Conservation (phyloP, 1,284 basidiomycete species). For the Trichosporon sp. region DNA sequence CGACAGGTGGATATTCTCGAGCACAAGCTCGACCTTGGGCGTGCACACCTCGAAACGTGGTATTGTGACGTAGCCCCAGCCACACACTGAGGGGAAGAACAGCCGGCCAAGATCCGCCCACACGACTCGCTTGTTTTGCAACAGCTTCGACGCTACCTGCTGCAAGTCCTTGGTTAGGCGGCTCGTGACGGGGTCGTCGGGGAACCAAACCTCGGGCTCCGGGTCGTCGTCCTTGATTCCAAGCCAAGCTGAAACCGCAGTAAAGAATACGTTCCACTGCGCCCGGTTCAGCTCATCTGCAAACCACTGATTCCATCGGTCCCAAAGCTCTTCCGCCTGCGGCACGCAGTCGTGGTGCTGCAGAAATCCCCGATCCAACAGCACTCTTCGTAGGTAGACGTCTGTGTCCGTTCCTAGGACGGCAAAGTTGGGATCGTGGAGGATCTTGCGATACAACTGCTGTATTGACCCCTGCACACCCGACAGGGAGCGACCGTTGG, state of each 20-base stretch:
- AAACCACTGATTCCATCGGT: neutral
- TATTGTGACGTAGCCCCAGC: constrained; percentile 10
- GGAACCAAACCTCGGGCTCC: neutral
- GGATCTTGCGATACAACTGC: constrained; percentile 9
- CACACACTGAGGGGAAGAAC: neutral
- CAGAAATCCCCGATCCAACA: constrained; percentile 9
- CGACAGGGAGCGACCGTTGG: constrained; percentile 5
- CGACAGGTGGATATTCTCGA: constrained; percentile 15
- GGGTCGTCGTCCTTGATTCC: neutral
- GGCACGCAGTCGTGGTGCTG: neutral
- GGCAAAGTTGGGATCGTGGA: neutral
- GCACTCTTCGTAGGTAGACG: constrained; percentile 1
- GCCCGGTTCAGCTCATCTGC: constrained; percentile 10
- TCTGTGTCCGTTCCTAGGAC: constrained; percentile 4
- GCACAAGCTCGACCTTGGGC: constrained; percentile 11
- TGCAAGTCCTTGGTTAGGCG: neutral
- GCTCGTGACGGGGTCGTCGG: constrained; percentile 11
- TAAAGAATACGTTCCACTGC: constrained; percentile 13
- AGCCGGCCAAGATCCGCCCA: constrained; percentile 11
- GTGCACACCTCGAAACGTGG: constrained; percentile 11
- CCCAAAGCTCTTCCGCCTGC: neutral
- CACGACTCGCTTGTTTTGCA: constrained; percentile 9
- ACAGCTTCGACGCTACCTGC: neutral
- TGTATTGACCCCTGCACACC: constrained; percentile 10
- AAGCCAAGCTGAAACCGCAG: constrained; percentile 1